These are phyloP conservation scores for Cruciata laevipes DNA, from an alignment of 257 asterid species.

Conservation along the genomic window DNA sequence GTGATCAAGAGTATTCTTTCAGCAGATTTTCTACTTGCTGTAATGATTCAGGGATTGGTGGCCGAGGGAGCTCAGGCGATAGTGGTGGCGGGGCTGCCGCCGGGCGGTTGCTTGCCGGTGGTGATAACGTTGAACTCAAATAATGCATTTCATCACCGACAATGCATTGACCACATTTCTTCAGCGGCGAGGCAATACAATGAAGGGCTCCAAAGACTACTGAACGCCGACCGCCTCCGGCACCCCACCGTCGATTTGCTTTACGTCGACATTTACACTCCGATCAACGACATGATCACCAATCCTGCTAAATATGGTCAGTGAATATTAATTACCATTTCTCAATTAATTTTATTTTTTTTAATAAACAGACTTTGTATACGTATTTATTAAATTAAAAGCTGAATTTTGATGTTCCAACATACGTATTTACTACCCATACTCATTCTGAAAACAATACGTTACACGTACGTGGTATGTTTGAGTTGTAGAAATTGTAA, in stretches of 20 bases:
- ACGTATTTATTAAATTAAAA: too few relatives aligned
- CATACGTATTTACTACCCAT: neutral
- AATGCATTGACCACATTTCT: neutral
- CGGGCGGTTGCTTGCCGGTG: neutral
- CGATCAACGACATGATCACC: neutral
- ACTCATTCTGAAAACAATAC: neutral
- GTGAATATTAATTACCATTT: neutral
- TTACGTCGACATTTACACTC: neutral
- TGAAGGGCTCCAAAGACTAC: neutral
- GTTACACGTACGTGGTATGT: neutral
- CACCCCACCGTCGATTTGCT: neutral
- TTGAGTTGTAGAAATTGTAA: neutral
- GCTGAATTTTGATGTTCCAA: neutral
- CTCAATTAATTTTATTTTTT: neutral
- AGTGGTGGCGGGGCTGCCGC: neutral
- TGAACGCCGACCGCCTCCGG: neutral
- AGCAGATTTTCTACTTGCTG: neutral
- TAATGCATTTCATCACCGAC: neutral
- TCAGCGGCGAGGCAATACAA: conserved; percentile 1
- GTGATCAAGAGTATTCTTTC: too few relatives aligned
- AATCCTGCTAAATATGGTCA: conserved; percentile 2
- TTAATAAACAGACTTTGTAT: too few relatives aligned
- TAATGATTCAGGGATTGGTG: neutral
- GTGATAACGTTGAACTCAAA: conserved; percentile 4
- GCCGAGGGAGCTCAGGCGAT: neutral